phyloP scores from a whole-genome alignment of 2,329 filamentous ascomycete species.

The Colletotrichum costaricense region DNA sequence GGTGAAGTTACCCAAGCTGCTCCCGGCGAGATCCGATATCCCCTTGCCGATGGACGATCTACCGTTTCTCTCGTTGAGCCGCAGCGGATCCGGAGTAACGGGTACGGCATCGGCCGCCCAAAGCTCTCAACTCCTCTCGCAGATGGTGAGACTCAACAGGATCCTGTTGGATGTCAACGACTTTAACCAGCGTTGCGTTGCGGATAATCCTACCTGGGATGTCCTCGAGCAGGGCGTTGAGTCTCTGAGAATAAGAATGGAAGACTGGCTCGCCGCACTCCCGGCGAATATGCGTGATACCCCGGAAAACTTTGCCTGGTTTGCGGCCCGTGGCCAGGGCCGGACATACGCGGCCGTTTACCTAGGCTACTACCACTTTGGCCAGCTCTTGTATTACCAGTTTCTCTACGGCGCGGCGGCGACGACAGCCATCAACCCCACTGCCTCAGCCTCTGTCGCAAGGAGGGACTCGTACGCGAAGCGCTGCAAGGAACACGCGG shows the following conservation, averaged over 20 bases:
- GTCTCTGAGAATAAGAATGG: conserved; percentile 44
- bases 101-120: conserved; percentile 13
- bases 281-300: conserved; percentile 50
- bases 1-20: conserved; percentile 39
- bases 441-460: conserved; percentile 24
- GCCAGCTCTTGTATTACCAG: conserved; percentile 59
- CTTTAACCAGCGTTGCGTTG: conserved; percentile 48
- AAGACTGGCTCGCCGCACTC: conserved; percentile 48
- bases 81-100: background rate
- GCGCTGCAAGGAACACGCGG: conserved; percentile 53
- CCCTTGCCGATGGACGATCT: conserved; percentile 51
- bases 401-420: conserved; percentile 47
- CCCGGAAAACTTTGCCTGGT: conserved; percentile 50
- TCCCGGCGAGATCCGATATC: conserved; percentile 38
- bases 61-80: conserved; percentile 42
- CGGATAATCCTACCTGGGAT: conserved; percentile 40
- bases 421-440: conserved; percentile 35
- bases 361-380: conserved; percentile 58
- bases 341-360: conserved; percentile 56
- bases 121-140: conserved; percentile 43
- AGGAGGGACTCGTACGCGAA: conserved; percentile 48
- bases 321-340: conserved; percentile 51
- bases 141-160: conserved; percentile 42
- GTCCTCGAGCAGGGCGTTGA: conserved; percentile 44
- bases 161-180: conserved; percentile 54